Evolutionary conservation across 208 protist species (phyloP).

Genomic region (Entamoeba dispar): DNA sequence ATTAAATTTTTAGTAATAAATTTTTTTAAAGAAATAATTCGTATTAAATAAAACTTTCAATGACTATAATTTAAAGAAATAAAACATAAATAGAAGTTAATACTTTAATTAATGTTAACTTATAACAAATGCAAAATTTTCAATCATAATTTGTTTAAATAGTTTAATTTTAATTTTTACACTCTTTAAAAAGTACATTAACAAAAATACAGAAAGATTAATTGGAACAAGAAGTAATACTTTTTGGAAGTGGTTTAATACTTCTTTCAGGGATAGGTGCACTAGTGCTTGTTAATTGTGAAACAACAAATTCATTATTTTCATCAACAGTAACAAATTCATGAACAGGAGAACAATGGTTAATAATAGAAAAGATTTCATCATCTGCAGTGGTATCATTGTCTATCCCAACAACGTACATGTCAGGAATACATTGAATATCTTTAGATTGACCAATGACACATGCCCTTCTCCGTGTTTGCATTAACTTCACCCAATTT

Average conservation of each 20-base stretch:
- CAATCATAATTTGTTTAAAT: not conserved
- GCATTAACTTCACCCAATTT: no score
- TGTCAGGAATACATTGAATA: no score
- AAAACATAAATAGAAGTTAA: not conserved
- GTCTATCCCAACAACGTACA: no score
- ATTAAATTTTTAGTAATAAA: not conserved
- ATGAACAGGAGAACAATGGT: not conserved
- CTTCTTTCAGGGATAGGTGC: no score
- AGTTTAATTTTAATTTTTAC: not conserved
- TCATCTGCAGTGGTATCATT: not conserved
- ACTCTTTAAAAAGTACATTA: not conserved
- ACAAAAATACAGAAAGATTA: no score
- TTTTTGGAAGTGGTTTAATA: no score
- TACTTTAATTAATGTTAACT: not conserved
- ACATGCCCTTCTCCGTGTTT: no score
- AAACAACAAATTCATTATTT: not conserved
- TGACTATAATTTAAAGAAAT: not conserved
- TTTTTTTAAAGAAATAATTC: not conserved
- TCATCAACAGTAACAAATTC: not conserved
- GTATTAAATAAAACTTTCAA: not conserved
- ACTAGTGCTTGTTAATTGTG: no score
- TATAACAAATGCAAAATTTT: not conserved
- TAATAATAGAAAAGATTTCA: not conserved
- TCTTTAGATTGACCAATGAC: no score
- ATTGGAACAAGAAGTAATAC: no score